phyloP scores from a whole-genome alignment of 768 basidiomycete species.

The Suillus alpinus region DNA sequence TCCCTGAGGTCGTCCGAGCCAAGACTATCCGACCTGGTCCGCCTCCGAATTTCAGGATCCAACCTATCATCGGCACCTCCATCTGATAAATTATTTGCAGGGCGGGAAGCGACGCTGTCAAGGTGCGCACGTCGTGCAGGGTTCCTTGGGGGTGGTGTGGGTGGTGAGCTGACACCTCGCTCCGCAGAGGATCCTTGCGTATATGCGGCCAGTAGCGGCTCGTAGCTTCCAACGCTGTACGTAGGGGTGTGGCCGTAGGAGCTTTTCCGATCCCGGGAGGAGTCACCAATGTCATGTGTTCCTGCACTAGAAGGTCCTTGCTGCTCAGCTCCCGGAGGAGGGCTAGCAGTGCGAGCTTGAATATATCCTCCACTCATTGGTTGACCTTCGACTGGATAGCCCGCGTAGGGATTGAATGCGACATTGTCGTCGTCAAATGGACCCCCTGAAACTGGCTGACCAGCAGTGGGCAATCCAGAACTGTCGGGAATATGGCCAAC shows the following conservation, averaged over 20 bases:
- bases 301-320: constrained; percentile 11
- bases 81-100: constrained; percentile 12
- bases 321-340: constrained; percentile 35
- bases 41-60: constrained; percentile 19
- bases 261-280: constrained; percentile 29
- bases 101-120: constrained; percentile 1
- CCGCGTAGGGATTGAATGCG: constrained; percentile 53
- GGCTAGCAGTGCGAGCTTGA: constrained; percentile 45
- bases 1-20: constrained; percentile 35
- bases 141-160: constrained; percentile 30
- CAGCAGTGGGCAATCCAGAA: constrained; percentile 20
- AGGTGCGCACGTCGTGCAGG: constrained; percentile 15
- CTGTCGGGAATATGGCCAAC: constrained; percentile 12
- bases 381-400: constrained; percentile 29
- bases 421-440: constrained; percentile 16
- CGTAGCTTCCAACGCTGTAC: constrained; percentile 55
- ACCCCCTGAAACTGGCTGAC: constrained; percentile 35
- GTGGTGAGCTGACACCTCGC: constrained; percentile 11
- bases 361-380: constrained; percentile 37
- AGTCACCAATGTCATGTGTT: constrained; percentile 22
- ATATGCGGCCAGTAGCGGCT: constrained; percentile 54
- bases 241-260: constrained; percentile 43
- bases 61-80: constrained; percentile 26
- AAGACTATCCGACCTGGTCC: constrained; percentile 19
- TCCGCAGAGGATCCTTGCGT: constrained; percentile 25